Conservation (phyloP, 2,329 filamentous ascomycete species). For the Corynespora cassiicola region DNA sequence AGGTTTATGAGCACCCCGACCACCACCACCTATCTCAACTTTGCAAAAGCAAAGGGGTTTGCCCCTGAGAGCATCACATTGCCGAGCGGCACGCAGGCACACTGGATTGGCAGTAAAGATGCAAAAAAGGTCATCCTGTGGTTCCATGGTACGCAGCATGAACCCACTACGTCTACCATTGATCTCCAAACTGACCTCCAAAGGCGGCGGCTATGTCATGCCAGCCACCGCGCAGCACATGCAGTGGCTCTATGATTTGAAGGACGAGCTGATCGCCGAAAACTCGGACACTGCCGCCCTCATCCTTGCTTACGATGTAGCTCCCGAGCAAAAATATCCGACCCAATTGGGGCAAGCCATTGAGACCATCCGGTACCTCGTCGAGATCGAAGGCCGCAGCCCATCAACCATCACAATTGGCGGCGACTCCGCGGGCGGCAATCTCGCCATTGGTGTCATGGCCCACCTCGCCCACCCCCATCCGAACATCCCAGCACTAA, state of each 20-base stretch:
- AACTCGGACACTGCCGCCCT: constrained; percentile 58
- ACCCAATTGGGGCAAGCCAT: constrained; percentile 56
- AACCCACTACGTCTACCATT: no score
- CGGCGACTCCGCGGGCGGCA: constrained; percentile 63
- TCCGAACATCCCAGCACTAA: constrained; percentile 54
- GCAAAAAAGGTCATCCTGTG: constrained; percentile 53
- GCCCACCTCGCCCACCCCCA: constrained; percentile 65
- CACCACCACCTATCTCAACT: constrained; percentile 42
- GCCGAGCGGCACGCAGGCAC: constrained; percentile 50
- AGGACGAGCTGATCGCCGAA: constrained; percentile 44
- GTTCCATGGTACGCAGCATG: constrained; percentile 54
- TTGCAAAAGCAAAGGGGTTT: constrained; percentile 43
- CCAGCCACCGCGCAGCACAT: constrained; percentile 56
- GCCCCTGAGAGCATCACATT: constrained; percentile 47
- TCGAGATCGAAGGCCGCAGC: constrained; percentile 43
- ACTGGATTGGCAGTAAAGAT: constrained; percentile 53
- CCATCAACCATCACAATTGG: constrained; percentile 53
- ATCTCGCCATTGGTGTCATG: constrained; percentile 53
- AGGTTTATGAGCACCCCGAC: constrained; percentile 39
- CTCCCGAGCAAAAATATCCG: constrained; percentile 56
- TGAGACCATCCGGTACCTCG: constrained; percentile 51
- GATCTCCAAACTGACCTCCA: no score
- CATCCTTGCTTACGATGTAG: constrained; percentile 65
- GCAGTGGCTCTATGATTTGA: constrained; percentile 54
- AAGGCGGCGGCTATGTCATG: constrained; percentile 64